Percentiles rank a stretch among this genome's conserved stretches.
Conservation (phyloP, 164 flowering plant genomes). For the Vitis amurensis region DNA sequence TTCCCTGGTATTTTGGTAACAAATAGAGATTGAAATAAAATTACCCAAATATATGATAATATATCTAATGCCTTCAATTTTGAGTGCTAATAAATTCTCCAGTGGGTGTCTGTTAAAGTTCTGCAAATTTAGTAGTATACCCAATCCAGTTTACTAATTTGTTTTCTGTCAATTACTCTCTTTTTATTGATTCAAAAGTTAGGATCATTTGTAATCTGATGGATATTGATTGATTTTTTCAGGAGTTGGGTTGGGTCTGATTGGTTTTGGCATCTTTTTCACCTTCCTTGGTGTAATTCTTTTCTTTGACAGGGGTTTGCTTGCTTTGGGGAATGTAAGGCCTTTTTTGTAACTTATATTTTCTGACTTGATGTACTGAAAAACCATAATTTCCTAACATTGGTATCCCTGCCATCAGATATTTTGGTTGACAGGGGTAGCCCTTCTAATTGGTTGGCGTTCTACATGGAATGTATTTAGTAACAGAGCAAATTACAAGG, state of each 20-base stretch:
- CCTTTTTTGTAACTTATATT: neutral
- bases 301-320: slow-evolving; percentile 85
- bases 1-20: too few species aligned
- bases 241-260: slow-evolving; percentile 78
- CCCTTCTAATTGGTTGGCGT: slow-evolving; percentile 66
- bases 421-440: slow-evolving; percentile 58
- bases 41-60: too few species aligned
- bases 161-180: neutral
- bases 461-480: slow-evolving; percentile 69
- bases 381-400: slow-evolving; percentile 1
- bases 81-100: neutral
- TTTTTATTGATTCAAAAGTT: neutral
- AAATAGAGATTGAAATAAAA: too few species aligned
- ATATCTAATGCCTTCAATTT: too few species aligned
- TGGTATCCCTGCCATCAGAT: slow-evolving; percentile 39
- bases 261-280: slow-evolving; percentile 77
- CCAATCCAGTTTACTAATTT: neutral
- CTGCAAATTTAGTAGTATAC: neutral
- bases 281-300: slow-evolving; percentile 72
- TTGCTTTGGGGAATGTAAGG: slow-evolving; percentile 86
- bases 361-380: neutral
- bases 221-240: slow-evolving; percentile 24
- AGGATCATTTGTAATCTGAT: neutral
- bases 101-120: neutral
- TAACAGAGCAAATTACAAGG: slow-evolving; percentile 63